Base-by-base conservation (phyloP, 345 rosid species). In the Eucalyptus regnans region DNA sequence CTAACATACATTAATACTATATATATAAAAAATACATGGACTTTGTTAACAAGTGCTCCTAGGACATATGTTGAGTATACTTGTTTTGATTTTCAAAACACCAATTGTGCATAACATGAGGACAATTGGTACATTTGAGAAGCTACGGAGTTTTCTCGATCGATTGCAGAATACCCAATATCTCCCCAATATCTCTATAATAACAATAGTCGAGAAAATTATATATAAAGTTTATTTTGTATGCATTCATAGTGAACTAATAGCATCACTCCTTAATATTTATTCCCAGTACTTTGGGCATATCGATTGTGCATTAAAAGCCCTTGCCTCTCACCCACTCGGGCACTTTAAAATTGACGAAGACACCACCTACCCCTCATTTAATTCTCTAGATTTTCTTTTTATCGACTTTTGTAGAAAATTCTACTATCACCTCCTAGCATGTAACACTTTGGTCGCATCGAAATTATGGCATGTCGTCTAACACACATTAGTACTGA, bases 101-200 rank as follows among this genome's bases (percentile, higher is more conserved):
- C 4, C 0, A 0, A 18, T 52, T 52, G 56, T 52, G 4, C 56
- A 18, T 7, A 18, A 2, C 56, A 52, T 1, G 23, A 1, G 4
- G 4, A 52, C 56, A 52, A 52, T 52, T 52, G 56, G 1, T 52
- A 7, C 56, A 52, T 7, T 52, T 52, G 56, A 0, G 56, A 52
- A 52, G 56, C 56, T 52, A 0, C 7, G 1, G 56, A 52, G 23
- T 52, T 52, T 52, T 52, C 56, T 52, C 9, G 4, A 52, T 52
- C 9, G 0, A 52, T 1, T 3, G 2, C 4, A 1, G 4, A 52
- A 9, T 52, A 3, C 56, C 48, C 7, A 71, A 0, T 71, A 17
- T 20, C 27, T 37, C 83, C 56, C 48, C 7, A 71, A 0, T 71
- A 17, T 20, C 27, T 37, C 83, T 37, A 37, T 8, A 71, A 18